phyloP scores from a whole-genome alignment of 768 basidiomycete species.

The Pholiota microspora region DNA sequence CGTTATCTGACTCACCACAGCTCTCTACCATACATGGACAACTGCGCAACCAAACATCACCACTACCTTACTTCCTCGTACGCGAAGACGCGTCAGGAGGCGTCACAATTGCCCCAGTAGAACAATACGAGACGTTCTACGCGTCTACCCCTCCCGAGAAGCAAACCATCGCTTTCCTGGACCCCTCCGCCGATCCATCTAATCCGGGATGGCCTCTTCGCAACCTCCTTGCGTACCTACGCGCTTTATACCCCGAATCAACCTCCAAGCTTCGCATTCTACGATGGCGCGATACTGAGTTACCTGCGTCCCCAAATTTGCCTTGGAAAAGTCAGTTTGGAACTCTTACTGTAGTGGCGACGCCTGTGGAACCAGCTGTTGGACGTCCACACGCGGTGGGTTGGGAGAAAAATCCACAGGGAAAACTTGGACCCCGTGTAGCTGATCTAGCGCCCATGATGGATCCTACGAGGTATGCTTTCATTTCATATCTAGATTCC shows the following conservation, averaged over 20 bases:
- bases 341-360: slow-evolving; percentile 33
- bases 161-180: slow-evolving; percentile 64
- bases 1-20: slow-evolving; percentile 27
- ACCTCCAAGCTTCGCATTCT: slow-evolving; percentile 59
- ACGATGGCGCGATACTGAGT: slow-evolving; percentile 72
- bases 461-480: slow-evolving; percentile 75
- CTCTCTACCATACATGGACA: slow-evolving; percentile 52
- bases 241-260: slow-evolving; percentile 50
- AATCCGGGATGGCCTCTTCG: slow-evolving; percentile 93
- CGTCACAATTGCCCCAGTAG: slow-evolving; percentile 48
- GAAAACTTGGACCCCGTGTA: slow-evolving; percentile 82
- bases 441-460: slow-evolving; percentile 96
- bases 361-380: slow-evolving; percentile 12
- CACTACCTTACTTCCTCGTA: slow-evolving; percentile 64
- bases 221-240: slow-evolving; percentile 85
- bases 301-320: slow-evolving; percentile 30
- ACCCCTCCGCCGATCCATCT: slow-evolving; percentile 75
- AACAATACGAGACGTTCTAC: slow-evolving; percentile 63
- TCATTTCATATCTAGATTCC: not conserved
- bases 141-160: slow-evolving; percentile 12
- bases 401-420: slow-evolving; percentile 92
- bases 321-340: slow-evolving; percentile 69
- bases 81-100: slow-evolving; percentile 30
- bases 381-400: slow-evolving; percentile 70
- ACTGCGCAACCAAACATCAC: slow-evolving; percentile 34